phyloP scores from a whole-genome alignment of 768 basidiomycete species.

The Russula dissimulans region DNA sequence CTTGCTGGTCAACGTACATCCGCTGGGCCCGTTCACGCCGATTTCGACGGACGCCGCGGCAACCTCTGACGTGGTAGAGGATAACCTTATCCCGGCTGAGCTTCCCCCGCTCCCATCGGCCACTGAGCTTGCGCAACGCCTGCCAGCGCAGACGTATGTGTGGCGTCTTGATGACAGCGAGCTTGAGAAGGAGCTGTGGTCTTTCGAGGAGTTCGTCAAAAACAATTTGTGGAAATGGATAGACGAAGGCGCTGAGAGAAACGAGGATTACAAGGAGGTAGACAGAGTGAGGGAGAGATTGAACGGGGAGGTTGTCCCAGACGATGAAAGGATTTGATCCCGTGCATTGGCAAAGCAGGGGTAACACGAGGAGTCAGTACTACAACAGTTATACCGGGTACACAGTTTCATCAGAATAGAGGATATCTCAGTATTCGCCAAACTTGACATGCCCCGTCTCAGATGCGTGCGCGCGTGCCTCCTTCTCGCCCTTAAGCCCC shows the following conservation, averaged over 20 bases:
- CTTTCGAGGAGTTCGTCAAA: conserved; percentile 69
- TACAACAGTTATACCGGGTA: neutral
- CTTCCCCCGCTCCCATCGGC: conserved; percentile 35
- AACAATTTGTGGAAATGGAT: conserved; percentile 78
- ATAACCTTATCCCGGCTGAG: conserved; percentile 30
- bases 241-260: conserved; percentile 30
- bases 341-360: neutral
- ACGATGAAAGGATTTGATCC: no score
- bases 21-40: conserved; percentile 37
- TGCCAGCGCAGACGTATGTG: conserved; percentile 66
- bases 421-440: conserved; percentile 55
- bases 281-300: conserved; percentile 23
- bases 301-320: neutral
- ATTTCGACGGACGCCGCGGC: conserved; percentile 19
- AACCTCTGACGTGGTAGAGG: conserved; percentile 20
- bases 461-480: conserved; percentile 78
- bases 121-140: conserved; percentile 27
- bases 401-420: neutral
- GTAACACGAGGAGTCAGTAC: neutral
- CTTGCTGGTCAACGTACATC: conserved; percentile 42
- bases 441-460: conserved; percentile 80
- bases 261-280: conserved; percentile 42
- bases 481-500: conserved; percentile 91
- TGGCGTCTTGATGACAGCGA: conserved; percentile 37
- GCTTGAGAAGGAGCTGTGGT: conserved; percentile 62